Conservation (phyloP, 148 eudicot species). For the Spergularia bocconei region DNA sequence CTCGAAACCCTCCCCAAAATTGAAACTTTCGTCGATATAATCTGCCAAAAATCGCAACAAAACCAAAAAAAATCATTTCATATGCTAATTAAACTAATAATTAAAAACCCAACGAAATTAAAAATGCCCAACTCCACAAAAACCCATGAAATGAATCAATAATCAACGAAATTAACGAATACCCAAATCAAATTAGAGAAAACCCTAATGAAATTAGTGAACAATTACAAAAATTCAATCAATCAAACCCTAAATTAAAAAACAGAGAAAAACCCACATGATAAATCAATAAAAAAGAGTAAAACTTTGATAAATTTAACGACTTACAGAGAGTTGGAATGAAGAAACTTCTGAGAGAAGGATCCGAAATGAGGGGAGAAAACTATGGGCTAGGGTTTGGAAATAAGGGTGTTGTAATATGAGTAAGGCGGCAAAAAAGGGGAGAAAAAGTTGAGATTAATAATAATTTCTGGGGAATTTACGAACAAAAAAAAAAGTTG, state of each 20-base stretch:
- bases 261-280: background rate
- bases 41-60: slow-evolving; percentile 15
- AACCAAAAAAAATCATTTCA: background rate
- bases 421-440: slow-evolving; percentile 6
- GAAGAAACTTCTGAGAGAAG: background rate
- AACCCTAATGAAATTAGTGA: background rate
- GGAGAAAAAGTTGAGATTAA: background rate
- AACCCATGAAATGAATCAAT: background rate
- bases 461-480: background rate
- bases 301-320: background rate
- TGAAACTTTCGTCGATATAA: background rate
- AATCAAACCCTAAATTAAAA: background rate
- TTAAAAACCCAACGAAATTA: slow-evolving; percentile 2
- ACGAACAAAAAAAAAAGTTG: background rate
- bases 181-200: background rate
- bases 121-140: background rate
- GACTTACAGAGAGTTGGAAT: slow-evolving; percentile 18
- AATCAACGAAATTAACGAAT: slow-evolving; percentile 9
- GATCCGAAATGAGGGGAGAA: background rate
- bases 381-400: slow-evolving; percentile 22
- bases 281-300: background rate
- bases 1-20: slow-evolving; percentile 12
- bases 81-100: background rate
- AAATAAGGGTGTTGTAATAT: slow-evolving; percentile 7
- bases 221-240: background rate